Percentiles rank a stretch among this genome's conserved stretches.
Conservation (phyloP, 2,329 filamentous ascomycete species). For the Basipetospora sp. region DNA sequence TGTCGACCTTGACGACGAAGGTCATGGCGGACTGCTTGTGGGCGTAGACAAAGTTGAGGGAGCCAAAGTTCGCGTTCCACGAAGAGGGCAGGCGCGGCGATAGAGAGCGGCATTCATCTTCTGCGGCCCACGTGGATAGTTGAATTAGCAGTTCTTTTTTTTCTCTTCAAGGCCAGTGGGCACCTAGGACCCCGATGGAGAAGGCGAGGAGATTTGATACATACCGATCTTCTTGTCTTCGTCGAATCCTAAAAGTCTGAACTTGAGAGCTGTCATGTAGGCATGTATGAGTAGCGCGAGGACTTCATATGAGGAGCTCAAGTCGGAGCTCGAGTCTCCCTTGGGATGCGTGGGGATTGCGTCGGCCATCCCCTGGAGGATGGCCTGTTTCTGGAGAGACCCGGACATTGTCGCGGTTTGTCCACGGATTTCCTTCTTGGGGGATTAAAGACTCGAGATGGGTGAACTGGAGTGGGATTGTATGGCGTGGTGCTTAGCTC, state of each 20-base stretch:
- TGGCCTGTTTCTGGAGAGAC: constrained; percentile 27
- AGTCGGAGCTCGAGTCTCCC: constrained; percentile 41
- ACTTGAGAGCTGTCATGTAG: constrained; percentile 65
- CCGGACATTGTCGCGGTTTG: constrained; percentile 12
- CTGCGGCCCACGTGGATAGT: constrained; percentile 17
- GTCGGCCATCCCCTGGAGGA: constrained; percentile 43
- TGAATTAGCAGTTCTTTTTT: too few species aligned
- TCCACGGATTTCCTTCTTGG: not conserved
- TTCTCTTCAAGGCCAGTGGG: too few species aligned
- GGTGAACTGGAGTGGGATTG: not conserved
- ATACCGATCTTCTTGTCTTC: constrained; percentile 63
- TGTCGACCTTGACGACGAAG: constrained; percentile 67
- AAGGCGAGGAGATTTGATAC: constrained; percentile 7
- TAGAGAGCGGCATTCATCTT: constrained; percentile 36
- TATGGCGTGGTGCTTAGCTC: not conserved
- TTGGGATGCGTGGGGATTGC: constrained; percentile 40
- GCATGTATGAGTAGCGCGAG: constrained; percentile 74
- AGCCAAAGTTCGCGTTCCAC: constrained; percentile 64
- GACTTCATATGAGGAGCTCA: constrained; percentile 64
- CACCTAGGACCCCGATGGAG: too few species aligned
- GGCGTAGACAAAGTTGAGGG: constrained; percentile 72
- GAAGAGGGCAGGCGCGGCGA: constrained; percentile 52
- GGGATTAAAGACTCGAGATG: not conserved
- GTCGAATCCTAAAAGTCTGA: constrained; percentile 66
- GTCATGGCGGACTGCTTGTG: constrained; percentile 75